phyloP scores from a whole-genome alignment of 2,329 filamentous ascomycete genomes.

The Stagonosporopsis tanaceti region DNA sequence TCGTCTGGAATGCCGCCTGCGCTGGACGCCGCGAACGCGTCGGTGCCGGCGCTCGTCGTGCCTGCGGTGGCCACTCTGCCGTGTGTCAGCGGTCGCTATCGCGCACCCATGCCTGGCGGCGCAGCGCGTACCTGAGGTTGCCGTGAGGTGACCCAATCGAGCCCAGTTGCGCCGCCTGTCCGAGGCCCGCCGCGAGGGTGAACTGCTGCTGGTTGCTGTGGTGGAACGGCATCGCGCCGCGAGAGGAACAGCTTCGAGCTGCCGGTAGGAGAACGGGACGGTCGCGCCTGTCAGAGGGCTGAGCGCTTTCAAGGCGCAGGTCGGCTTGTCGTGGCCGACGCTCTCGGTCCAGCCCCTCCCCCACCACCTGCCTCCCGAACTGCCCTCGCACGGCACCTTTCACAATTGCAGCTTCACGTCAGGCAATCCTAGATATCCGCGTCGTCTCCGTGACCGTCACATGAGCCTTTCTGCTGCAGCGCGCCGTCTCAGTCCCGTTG shows the following conservation, averaged over 20 bases:
- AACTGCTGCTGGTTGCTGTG: conserved; percentile 28
- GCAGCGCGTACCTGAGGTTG: conserved; percentile 41
- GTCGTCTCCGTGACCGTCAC: neutral
- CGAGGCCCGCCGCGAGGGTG: conserved; percentile 51
- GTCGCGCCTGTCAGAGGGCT: conserved; percentile 13
- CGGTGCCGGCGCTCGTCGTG: conserved; percentile 54
- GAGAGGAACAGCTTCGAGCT: conserved; percentile 15
- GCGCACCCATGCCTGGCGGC: neutral
- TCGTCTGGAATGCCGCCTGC: conserved; percentile 60
- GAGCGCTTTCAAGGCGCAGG: conserved; percentile 2
- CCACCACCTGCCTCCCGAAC: conserved; percentile 7
- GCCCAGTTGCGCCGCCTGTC: conserved; percentile 56
- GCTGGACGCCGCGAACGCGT: conserved; percentile 52
- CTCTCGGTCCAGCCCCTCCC: conserved; percentile 8
- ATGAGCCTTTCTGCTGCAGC: conserved; percentile 18
- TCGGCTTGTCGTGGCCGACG: neutral
- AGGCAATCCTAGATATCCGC: neutral
- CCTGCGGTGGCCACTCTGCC: conserved; percentile 47
- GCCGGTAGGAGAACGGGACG: conserved; percentile 1
- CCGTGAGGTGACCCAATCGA: conserved; percentile 56
- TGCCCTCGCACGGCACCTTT: neutral
- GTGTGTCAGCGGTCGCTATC: neutral
- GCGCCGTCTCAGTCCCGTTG: conserved; percentile 1
- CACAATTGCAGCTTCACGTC: neutral
- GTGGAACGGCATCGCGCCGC: conserved; percentile 50